phyloP scores from a whole-genome alignment of 768 basidiomycete species.

The Macrolepiota dolichaula region DNA sequence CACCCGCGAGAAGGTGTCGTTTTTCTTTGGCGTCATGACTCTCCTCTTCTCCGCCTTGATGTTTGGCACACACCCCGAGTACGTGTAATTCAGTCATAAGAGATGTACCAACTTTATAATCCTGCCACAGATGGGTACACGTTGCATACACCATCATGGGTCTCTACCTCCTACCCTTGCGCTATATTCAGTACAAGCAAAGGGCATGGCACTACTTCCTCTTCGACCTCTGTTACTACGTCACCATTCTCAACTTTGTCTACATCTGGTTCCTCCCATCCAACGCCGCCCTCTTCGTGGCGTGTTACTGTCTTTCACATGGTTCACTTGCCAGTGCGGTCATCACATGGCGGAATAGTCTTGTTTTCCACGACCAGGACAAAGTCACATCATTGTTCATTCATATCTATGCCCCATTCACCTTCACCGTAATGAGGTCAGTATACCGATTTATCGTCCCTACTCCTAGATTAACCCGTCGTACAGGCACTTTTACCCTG shows the following conservation, averaged over 20 bases:
- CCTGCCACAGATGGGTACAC: conserved; percentile 71
- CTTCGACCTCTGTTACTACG: conserved; percentile 91
- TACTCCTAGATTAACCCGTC: neutral
- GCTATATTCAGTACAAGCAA: conserved; percentile 86
- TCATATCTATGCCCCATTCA: conserved; percentile 90
- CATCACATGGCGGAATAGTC: conserved; percentile 97
- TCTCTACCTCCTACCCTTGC: conserved; percentile 76
- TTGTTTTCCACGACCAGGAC: conserved; percentile 96
- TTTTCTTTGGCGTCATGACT: conserved; percentile 93
- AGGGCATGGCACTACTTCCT: conserved; percentile 94
- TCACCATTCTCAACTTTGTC: conserved; percentile 86
- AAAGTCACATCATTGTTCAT: conserved; percentile 96
- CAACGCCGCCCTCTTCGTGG: conserved; percentile 77
- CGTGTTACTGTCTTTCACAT: conserved; percentile 90
- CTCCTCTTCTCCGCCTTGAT: conserved; percentile 80
- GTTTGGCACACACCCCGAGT: conserved; percentile 87
- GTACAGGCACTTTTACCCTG: conserved; percentile 82
- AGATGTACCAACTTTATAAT: conserved; percentile 5
- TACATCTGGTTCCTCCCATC: conserved; percentile 89
- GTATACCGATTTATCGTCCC: conserved; percentile 19
- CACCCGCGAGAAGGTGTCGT: conserved; percentile 82
- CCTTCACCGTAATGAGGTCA: conserved; percentile 87
- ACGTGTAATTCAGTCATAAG: conserved; percentile 26
- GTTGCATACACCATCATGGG: conserved; percentile 80
- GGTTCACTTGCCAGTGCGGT: conserved; percentile 92